Evolutionary conservation across 2,329 filamentous ascomycete species (phyloP).

Genomic region (Chaetomiaceae sp.): DNA sequence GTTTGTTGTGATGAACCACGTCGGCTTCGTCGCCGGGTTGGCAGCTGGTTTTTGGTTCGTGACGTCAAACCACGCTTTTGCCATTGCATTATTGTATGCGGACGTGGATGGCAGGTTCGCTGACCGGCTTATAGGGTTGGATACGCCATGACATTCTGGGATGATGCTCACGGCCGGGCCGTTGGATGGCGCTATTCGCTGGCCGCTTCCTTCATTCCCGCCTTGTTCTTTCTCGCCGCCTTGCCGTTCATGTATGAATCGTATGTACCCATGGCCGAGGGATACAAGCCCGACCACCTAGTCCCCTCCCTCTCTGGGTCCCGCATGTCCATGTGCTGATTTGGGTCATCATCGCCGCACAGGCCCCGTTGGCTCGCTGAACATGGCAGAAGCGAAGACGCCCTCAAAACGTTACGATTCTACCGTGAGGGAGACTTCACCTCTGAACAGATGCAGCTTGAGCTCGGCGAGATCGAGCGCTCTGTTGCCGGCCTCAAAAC

Average conservation of each 20-base stretch:
- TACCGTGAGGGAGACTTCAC: constrained; percentile 41
- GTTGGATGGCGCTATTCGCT: constrained; percentile 50
- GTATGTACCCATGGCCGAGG: constrained; percentile 30
- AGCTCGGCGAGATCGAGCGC: constrained; percentile 42
- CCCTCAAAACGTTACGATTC: constrained; percentile 39
- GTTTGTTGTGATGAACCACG: constrained; percentile 54
- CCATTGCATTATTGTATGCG: too few relatives aligned
- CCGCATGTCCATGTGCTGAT: too few relatives aligned
- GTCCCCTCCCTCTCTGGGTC: too few relatives aligned
- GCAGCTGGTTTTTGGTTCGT: constrained; percentile 49
- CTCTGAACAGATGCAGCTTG: constrained; percentile 33
- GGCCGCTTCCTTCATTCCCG: constrained; percentile 45
- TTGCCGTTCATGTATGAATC: constrained; percentile 50
- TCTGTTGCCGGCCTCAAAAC: constrained; percentile 36
- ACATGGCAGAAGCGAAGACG: constrained; percentile 37
- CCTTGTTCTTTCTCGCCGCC: constrained; percentile 42
- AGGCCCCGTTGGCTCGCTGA: constrained; percentile 55
- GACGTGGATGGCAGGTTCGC: background rate
- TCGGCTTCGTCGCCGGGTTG: constrained; percentile 50
- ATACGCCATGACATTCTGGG: constrained; percentile 51
- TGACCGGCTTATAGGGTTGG: constrained; percentile 40
- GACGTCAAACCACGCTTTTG: background rate
- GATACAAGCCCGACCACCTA: background rate
- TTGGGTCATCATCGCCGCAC: background rate
- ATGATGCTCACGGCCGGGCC: constrained; percentile 33